Evolutionary conservation across 169 alveolate genomes (phyloP).

Genomic region (Plasmodium yoelii): DNA sequence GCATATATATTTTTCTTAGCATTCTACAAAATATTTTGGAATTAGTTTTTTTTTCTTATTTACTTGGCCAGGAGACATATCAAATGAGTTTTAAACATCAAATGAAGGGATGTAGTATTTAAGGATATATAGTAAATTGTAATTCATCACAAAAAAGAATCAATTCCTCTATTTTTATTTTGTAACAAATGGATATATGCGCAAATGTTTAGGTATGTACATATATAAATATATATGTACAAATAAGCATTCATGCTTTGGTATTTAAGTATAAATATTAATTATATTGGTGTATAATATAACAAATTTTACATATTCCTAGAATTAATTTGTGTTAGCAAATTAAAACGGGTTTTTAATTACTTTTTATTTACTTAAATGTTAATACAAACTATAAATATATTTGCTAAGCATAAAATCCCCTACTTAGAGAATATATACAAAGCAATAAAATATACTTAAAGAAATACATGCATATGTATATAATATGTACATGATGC

Average conservation of each 20-base stretch:
- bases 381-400: no score
- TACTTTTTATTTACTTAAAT: no score
- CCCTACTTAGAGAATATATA: no score
- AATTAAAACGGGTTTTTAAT: no score
- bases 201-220: background rate
- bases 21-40: slow-evolving; percentile 60
- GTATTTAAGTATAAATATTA: background rate
- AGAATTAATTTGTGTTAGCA: no score
- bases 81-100: slow-evolving; percentile 27
- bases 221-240: background rate
- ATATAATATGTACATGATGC: no score
- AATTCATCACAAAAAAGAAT: background rate
- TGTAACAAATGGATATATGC: background rate
- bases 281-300: no score
- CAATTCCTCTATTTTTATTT: slow-evolving; percentile 2
- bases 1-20: slow-evolving; percentile 36
- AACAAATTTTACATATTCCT: no score
- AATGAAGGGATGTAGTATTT: slow-evolving; percentile 14
- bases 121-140: background rate
- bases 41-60: slow-evolving; percentile 48
- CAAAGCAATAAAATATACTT: no score
- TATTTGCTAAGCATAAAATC: no score
- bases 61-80: slow-evolving; percentile 77
- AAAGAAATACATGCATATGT: no score
- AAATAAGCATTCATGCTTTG: background rate